Base-by-base conservation (phyloP, 306 rosid species). In the Ormosia emarginata region DNA sequence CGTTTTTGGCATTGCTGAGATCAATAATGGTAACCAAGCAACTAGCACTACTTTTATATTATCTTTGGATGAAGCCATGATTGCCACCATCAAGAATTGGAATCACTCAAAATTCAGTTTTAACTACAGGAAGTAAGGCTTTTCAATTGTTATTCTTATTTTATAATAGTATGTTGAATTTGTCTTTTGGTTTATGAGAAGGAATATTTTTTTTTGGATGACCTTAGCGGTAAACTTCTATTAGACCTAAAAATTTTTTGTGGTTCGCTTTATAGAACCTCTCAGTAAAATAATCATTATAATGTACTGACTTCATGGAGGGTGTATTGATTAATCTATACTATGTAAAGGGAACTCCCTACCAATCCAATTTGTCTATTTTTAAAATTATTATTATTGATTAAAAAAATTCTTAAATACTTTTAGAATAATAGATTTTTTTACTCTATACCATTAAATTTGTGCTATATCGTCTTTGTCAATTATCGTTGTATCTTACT, bases 141-240 rank as follows among this genome's bases (percentile, higher is more conserved):
- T 71, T 24, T 24, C 77, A 34, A 34, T 33, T n/a, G 44, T 33
- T 71, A 50, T 8, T 8, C 12, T 10, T 24, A 24, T 24, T 24
- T 24, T 24, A 24, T 1, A 24, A 24, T 24, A 68, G 57, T 24
- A 24, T n/a, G n/a, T 44, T 34, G 34, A 61, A n/a, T 52, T 52
- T 71, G 64, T 71, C 77, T 50, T 71, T 71, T 71, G 64, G 63
- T 71, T 50, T 33, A 34, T 17, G 47, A 71, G 77, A 52, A 71
- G 33, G 52, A 71, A 8, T 50, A 49, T 71, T 9, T 1, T 9
- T 1, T 24, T 24, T 24, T 50, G 0, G 64, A 71, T 34, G 34
- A 63, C 77, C 50, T 71, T 68, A 46, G 15, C 29, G 40, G 5
- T 15, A 34, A 33, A 34, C 49, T 33, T 71, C 64, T 52, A 71